phyloP scores from a whole-genome alignment of 495 filamentous ascomycete species.

The Pseudevernia furfuracea region DNA sequence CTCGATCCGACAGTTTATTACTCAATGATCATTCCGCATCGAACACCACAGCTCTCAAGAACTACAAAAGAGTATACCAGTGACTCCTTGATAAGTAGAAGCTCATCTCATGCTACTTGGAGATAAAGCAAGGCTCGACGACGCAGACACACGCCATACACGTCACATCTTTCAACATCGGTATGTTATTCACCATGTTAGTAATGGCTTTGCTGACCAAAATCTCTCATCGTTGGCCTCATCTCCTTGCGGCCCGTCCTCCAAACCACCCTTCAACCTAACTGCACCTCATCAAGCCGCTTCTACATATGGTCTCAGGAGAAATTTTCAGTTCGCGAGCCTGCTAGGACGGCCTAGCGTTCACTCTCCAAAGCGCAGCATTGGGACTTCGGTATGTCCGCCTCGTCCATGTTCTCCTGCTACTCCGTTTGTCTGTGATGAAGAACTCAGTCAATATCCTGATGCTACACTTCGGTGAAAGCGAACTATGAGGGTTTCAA shows the following conservation, averaged over 20 bases:
- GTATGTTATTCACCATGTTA: background rate
- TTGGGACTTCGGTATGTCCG: background rate
- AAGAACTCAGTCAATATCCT: background rate
- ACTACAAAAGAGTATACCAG: background rate
- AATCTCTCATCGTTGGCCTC: background rate
- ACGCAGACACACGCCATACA: background rate
- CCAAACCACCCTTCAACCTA: background rate
- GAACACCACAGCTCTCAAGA: background rate
- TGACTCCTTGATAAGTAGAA: background rate
- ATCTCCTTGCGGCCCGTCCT: background rate
- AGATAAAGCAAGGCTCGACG: background rate
- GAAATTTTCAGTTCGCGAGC: background rate
- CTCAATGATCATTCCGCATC: background rate
- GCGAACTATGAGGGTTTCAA: background rate
- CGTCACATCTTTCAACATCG: background rate
- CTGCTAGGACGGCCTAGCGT: background rate
- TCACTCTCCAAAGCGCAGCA: background rate
- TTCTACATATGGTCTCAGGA: background rate
- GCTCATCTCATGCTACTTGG: background rate
- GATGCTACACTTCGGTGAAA: background rate
- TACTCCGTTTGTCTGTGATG: background rate
- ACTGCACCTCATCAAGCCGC: background rate
- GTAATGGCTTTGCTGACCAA: background rate
- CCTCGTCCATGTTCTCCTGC: background rate
- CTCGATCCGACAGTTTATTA: background rate